Conservation (phyloP, 371 early-diverging fungal genomes). For the Parasitella parasitica region DNA sequence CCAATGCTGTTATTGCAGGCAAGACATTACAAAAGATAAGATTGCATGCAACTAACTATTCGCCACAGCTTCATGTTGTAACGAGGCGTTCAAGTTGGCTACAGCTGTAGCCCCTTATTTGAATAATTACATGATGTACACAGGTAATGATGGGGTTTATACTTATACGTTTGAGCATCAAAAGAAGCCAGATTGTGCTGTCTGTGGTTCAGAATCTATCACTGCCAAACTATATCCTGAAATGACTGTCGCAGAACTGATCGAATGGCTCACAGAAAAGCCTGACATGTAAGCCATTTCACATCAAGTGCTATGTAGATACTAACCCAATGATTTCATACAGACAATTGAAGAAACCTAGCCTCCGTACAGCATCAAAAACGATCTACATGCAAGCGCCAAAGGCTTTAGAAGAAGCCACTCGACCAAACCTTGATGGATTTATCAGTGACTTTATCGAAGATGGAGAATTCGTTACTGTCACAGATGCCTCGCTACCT, state of each 20-base stretch:
- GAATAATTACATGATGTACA: slow-evolving; percentile 96
- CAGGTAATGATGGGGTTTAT: slow-evolving; percentile 88
- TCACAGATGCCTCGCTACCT: slow-evolving; percentile 78
- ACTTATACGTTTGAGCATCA: slow-evolving; percentile 88
- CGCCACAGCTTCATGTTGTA: slow-evolving; percentile 81
- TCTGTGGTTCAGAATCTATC: slow-evolving; percentile 71
- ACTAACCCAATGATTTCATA: neutral
- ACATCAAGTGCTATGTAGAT: neutral
- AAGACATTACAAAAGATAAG: neutral
- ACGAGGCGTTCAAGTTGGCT: slow-evolving; percentile 92
- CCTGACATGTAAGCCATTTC: slow-evolving; percentile 64
- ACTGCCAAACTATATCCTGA: slow-evolving; percentile 43
- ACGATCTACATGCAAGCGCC: slow-evolving; percentile 86
- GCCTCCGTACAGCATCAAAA: slow-evolving; percentile 57
- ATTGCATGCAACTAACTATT: neutral
- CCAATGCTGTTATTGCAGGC: slow-evolving; percentile 98
- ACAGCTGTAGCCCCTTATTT: slow-evolving; percentile 74
- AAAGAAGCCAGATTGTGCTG: slow-evolving; percentile 86
- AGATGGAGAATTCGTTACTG: slow-evolving; percentile 63
- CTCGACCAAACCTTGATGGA: slow-evolving; percentile 72
- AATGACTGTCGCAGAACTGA: slow-evolving; percentile 65
- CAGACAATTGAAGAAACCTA: slow-evolving; percentile 80
- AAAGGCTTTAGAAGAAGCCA: slow-evolving; percentile 63
- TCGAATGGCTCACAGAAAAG: slow-evolving; percentile 73
- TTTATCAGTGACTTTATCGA: slow-evolving; percentile 62